These are phyloP conservation scores for Psilocybe azurescens DNA, from an alignment of 768 basidiomycete species.

Conservation along the genomic window DNA sequence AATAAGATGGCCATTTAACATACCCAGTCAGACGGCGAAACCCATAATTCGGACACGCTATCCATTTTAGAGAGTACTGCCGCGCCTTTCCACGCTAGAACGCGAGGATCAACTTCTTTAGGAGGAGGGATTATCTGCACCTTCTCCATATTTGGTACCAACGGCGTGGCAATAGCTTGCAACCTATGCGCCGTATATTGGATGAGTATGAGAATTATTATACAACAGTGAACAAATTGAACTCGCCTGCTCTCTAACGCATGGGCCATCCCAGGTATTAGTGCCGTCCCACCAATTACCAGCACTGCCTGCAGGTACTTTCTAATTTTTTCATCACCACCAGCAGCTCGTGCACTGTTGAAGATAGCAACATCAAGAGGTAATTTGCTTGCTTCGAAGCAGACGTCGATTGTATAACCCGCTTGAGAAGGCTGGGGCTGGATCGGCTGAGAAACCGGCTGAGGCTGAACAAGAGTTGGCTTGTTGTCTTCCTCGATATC, in stretches of 20 bases:
- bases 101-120: slow-evolving; percentile 88
- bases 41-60: slow-evolving; percentile 87
- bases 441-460: slow-evolving; percentile 18
- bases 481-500: slow-evolving; percentile 53
- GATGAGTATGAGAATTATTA: not conserved
- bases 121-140: slow-evolving; percentile 94
- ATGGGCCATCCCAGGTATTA: slow-evolving; percentile 82
- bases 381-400: slow-evolving; percentile 85
- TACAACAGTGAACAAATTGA: not conserved
- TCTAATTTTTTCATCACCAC: slow-evolving; percentile 87
- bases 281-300: slow-evolving; percentile 84
- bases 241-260: slow-evolving; percentile 86
- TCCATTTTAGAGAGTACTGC: slow-evolving; percentile 94
- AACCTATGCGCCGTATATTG: slow-evolving; percentile 45
- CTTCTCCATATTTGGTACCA: slow-evolving; percentile 85
- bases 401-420: slow-evolving; percentile 74
- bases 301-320: slow-evolving; percentile 89
- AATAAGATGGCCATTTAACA: slow-evolving; percentile 1
- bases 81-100: slow-evolving; percentile 95
- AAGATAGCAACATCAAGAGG: slow-evolving; percentile 93
- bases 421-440: slow-evolving; percentile 33
- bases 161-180: slow-evolving; percentile 83
- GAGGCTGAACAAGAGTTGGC: slow-evolving; percentile 17
- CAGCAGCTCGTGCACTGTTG: slow-evolving; percentile 88
- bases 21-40: slow-evolving; percentile 88